phyloP scores from a whole-genome alignment of 306 rosid species.

The Sechiopsis laciniata region DNA sequence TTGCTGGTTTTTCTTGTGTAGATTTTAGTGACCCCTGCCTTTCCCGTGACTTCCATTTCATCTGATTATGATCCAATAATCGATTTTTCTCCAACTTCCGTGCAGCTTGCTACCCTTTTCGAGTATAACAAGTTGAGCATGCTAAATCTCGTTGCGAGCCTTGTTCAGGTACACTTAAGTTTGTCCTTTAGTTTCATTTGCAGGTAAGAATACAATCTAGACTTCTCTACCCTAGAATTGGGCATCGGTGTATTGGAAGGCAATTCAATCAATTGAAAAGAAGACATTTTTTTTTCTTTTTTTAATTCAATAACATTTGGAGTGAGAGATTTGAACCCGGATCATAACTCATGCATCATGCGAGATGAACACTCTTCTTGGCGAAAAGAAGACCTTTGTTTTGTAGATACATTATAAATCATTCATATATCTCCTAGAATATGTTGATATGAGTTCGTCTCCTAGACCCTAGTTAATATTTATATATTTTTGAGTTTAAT shows the following conservation, averaged over 20 bases:
- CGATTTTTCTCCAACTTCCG: slow-evolving; percentile 4
- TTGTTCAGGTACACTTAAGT: slow-evolving; percentile 55
- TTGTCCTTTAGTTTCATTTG: slow-evolving; percentile 24
- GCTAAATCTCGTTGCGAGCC: slow-evolving; percentile 79
- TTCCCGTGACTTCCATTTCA: not conserved
- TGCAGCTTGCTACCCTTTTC: slow-evolving; percentile 82
- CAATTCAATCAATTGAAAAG: not conserved
- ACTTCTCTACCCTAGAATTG: slow-evolving; percentile 18
- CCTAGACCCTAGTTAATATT: too few relatives aligned
- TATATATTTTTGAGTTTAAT: too few relatives aligned
- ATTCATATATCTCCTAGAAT: not conserved
- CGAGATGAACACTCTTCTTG: too few relatives aligned
- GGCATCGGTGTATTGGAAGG: not conserved
- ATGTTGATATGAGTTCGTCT: too few relatives aligned
- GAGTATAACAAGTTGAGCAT: slow-evolving; percentile 84
- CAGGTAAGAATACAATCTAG: slow-evolving; percentile 14
- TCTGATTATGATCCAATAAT: not conserved
- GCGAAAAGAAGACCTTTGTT: not conserved
- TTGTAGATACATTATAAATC: not conserved
- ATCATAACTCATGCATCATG: too few relatives aligned
- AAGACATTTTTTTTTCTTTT: too few relatives aligned
- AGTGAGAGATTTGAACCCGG: too few relatives aligned
- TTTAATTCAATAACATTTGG: too few relatives aligned
- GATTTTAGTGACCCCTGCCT: not conserved
- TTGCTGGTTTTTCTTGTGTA: not conserved